These are phyloP conservation scores for Coccomyxa sp. DNA, from an alignment of 139 green algal species.

Conservation along the genomic window DNA sequence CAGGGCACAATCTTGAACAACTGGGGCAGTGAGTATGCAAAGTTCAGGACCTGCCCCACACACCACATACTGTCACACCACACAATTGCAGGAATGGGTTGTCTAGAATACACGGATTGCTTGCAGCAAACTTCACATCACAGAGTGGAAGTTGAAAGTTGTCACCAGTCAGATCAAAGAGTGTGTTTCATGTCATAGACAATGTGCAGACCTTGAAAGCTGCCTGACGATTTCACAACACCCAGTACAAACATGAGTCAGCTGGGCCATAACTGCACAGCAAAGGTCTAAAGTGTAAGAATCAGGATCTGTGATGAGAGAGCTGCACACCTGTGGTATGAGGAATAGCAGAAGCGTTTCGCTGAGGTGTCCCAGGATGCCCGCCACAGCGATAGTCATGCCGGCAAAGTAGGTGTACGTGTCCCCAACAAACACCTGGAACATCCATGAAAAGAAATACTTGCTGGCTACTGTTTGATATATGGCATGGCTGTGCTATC, in stretches of 20 bases:
- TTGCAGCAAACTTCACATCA: conserved; percentile 3
- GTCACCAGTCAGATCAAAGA: not conserved
- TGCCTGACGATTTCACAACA: not conserved
- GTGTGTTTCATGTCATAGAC: not conserved
- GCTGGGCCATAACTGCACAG: not conserved
- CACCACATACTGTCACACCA: conserved; percentile 13
- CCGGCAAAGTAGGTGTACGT: conserved; percentile 99
- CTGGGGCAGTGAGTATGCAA: conserved; percentile 94
- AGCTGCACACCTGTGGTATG: conserved; percentile 57
- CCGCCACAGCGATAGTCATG: conserved; percentile 94
- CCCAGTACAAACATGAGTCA: too few relatives aligned
- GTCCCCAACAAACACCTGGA: conserved; percentile 93
- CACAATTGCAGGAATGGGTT: too few relatives aligned
- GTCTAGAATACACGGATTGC: too few relatives aligned
- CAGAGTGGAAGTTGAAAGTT: not conserved
- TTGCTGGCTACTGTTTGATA: not conserved
- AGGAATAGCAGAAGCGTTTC: conserved; percentile 98
- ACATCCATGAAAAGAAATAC: not conserved
- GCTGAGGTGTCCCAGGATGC: conserved; percentile 95
- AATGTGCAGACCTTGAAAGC: not conserved
- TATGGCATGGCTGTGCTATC: not conserved
- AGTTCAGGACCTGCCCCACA: conserved; percentile 87
- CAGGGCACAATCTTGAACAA: conserved; percentile 95
- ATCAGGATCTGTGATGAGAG: not conserved
- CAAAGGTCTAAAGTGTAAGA: not conserved